Evolutionary conservation across 2,329 filamentous ascomycete genomes (phyloP).

Genomic region (Truncatella angustata): DNA sequence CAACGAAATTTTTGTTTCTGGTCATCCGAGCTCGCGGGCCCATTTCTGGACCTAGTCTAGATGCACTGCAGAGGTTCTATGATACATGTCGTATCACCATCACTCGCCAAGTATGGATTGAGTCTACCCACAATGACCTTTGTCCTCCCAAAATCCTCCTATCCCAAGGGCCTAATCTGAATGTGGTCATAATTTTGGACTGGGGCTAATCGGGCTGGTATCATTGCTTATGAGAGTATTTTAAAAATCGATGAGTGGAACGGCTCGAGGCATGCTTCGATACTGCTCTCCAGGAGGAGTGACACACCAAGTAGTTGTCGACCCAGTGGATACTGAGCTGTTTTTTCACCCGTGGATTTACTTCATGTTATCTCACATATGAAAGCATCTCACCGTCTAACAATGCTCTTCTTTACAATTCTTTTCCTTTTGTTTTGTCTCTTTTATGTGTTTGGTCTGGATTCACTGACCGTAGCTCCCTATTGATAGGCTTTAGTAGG

Average conservation of each 20-base stretch:
- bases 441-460: too few relatives aligned
- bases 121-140: constrained; percentile 3
- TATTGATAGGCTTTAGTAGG: too few relatives aligned
- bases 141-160: constrained; percentile 3
- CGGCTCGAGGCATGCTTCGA: constrained; percentile 18
- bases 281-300: constrained; percentile 26
- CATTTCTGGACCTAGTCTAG: constrained; percentile 24
- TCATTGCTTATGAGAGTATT: constrained; percentile 3
- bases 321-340: constrained; percentile 28
- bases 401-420: too few relatives aligned
- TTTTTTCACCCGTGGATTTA: constrained; percentile 31
- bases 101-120: constrained; percentile 16
- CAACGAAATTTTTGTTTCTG: constrained; percentile 28
- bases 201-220: constrained; percentile 6
- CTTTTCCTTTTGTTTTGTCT: too few relatives aligned
- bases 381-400: too few relatives aligned
- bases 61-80: constrained; percentile 31
- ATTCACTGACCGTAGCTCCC: too few relatives aligned
- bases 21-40: constrained; percentile 21
- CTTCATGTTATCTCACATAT: constrained; percentile 16
- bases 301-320: constrained; percentile 29
- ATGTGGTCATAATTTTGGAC: constrained; percentile 2
- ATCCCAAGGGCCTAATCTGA: neutral
- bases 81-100: constrained; percentile 29
- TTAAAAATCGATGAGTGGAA: constrained; percentile 18